phyloP scores from a whole-genome alignment of 2,329 filamentous ascomycete genomes.

The Ampelomyces quisqualis region DNA sequence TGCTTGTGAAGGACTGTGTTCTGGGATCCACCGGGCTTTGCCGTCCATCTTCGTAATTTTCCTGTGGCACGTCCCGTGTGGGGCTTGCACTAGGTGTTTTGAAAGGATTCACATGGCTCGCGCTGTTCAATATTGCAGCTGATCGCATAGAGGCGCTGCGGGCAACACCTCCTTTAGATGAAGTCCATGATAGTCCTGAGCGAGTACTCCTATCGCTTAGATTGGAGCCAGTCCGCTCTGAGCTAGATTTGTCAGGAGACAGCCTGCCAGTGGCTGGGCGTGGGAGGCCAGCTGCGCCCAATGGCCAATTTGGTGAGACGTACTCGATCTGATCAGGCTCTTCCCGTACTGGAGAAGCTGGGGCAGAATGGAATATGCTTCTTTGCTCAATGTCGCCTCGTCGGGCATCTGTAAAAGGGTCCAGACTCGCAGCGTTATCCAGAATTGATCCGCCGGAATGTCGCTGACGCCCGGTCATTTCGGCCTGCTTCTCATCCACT shows the following conservation, averaged over 20 bases:
- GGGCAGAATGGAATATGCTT: conserved; percentile 29
- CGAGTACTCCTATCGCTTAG: conserved; percentile 55
- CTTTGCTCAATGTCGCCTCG: conserved; percentile 27
- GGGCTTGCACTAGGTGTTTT: conserved; percentile 38
- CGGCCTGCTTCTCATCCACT: conserved; percentile 16
- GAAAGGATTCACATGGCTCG: conserved; percentile 33
- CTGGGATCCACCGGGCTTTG: conserved; percentile 24
- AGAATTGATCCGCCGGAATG: conserved; percentile 25
- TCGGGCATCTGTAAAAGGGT: conserved; percentile 47
- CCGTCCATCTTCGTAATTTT: conserved; percentile 20
- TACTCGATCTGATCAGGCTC: conserved; percentile 5
- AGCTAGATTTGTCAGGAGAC: conserved; percentile 51
- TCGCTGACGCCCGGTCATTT: conserved; percentile 28
- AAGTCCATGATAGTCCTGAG: conserved; percentile 48
- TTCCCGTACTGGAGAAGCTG: conserved; percentile 24
- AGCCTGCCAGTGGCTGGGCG: conserved; percentile 36
- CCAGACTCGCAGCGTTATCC: conserved; percentile 35
- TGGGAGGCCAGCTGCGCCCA: conserved; percentile 10
- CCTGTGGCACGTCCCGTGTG: conserved; percentile 19
- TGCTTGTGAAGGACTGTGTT: conserved; percentile 40
- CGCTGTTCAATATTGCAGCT: conserved; percentile 41
- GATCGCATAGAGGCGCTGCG: conserved; percentile 51
- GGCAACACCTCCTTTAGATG: conserved; percentile 44
- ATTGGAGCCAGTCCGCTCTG: conserved; percentile 57
- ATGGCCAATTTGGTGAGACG: conserved; percentile 15